phyloP scores from a whole-genome alignment of 2,329 filamentous ascomycete genomes.

The Aquanectria penicillioides region DNA sequence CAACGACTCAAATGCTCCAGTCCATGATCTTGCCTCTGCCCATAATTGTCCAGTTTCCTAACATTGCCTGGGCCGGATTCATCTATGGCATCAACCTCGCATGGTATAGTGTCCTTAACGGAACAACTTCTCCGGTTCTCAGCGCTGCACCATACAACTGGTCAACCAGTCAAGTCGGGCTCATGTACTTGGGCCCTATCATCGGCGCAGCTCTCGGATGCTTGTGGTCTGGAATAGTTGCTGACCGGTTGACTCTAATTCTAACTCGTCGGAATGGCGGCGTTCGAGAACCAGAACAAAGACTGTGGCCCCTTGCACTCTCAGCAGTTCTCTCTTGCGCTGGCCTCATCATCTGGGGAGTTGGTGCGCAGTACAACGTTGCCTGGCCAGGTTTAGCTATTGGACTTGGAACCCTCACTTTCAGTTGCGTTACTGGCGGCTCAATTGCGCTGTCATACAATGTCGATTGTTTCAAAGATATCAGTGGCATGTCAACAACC shows the following conservation, averaged over 20 bases:
- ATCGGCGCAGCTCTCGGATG: slow-evolving; percentile 36
- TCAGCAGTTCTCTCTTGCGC: slow-evolving; percentile 51
- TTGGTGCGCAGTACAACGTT: slow-evolving; percentile 49
- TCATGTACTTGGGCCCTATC: slow-evolving; percentile 44
- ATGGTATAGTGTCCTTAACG: slow-evolving; percentile 50
- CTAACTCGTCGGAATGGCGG: slow-evolving; percentile 47
- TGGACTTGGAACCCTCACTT: slow-evolving; percentile 44
- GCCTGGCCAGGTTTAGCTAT: slow-evolving; percentile 48
- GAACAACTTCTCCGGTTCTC: slow-evolving; percentile 45
- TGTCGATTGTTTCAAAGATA: slow-evolving; percentile 49
- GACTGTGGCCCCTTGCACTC: slow-evolving; percentile 45
- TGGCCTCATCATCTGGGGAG: slow-evolving; percentile 59
- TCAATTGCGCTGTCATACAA: slow-evolving; percentile 45
- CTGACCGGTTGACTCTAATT: slow-evolving; percentile 45
- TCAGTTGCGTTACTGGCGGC: slow-evolving; percentile 45
- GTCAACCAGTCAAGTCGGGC: slow-evolving; percentile 42
- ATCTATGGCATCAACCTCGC: slow-evolving; percentile 47
- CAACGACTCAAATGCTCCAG: slow-evolving; percentile 21
- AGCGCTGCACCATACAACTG: slow-evolving; percentile 48
- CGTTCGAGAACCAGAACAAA: slow-evolving; percentile 47
- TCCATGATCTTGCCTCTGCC: background rate
- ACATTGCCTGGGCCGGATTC: slow-evolving; percentile 46
- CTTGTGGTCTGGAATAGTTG: slow-evolving; percentile 42
- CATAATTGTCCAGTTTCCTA: slow-evolving; percentile 45
- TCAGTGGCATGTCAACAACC: slow-evolving; percentile 42